Base-by-base conservation (phyloP, 2,329 filamentous ascomycete species). In the Penicillium sp. region DNA sequence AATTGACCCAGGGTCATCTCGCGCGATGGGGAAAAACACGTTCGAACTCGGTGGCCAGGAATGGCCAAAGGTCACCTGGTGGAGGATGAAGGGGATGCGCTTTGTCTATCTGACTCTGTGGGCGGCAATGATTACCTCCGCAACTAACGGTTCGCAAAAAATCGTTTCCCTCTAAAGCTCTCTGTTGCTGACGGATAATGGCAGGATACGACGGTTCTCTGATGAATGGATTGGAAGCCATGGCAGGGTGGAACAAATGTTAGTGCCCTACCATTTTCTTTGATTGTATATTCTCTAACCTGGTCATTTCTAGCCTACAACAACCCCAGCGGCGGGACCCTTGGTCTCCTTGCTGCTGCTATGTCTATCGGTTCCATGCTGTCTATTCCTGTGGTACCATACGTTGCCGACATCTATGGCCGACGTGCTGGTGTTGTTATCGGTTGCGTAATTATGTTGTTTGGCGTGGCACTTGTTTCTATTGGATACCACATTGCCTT, bases 361-460 rank as follows among this genome's bases (percentile, higher is more conserved):
- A 75, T 78, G 72, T 72, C 75, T 40, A 72, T 80, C 50, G 78
- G 78, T 50, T 77, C 74, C 18, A 69, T 80, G 44, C 66, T 73
- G n/a, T 75, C 76, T 20, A 69, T 79, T 33, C 76, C 76, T 5
- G 67, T 79, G 30, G 74, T 74, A 2, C 74, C 75, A 6, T 79
- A 76, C 58, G 69, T 73, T 30, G 75, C 76, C 27, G 77, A 80
- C 70, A 64, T 71, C 33, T 61, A 74, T 6, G 78, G 78, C 20
- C 69, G 78, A 52, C 68, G 74, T 44, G 65, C 68, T 55, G 76
- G 75, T 56, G 74, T 80, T 44, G 71, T 78, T 42, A 73, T 74
- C 53, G 75, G 76, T 25, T 74, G 74, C 46, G 16, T 69, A 2
- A 73, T 78, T 57, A 77, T 77, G 74, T 68, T 78, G 43, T 48